Evolutionary conservation across 441 rosid species (phyloP).

Genomic region (Jatropha podagrica): DNA sequence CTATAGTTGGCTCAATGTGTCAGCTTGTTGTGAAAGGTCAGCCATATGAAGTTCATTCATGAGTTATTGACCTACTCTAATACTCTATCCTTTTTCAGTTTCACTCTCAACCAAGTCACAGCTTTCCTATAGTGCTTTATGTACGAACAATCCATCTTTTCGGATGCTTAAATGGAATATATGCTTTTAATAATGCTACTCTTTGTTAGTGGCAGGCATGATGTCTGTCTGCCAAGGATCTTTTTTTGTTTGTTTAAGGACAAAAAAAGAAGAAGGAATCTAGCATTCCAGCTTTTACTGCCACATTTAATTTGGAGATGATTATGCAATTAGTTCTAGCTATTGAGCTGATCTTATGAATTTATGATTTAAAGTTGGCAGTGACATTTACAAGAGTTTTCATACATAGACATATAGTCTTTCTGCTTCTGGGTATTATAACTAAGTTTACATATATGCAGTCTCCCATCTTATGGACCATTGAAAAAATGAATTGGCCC

Average conservation of each 20-base stretch:
- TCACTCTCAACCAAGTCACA: neutral
- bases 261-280: neutral
- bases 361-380: neutral
- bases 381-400: neutral
- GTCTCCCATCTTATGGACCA: neutral
- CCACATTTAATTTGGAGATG: neutral
- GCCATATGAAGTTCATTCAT: neutral
- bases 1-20: conserved; percentile 98
- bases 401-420: too few relatives aligned
- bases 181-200: neutral
- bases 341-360: neutral
- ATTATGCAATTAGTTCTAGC: neutral
- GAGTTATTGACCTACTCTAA: neutral
- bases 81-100: neutral
- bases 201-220: neutral
- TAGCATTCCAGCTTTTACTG: neutral
- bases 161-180: neutral
- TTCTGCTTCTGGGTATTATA: too few relatives aligned
- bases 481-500: neutral
- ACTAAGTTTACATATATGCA: neutral
- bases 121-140: neutral
- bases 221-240: neutral
- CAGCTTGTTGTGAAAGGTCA: conserved; percentile 93
- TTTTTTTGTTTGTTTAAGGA: too few relatives aligned
- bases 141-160: neutral